Conservation (phyloP, 2,329 filamentous ascomycete species). For the Stenocarpella maydis region DNA sequence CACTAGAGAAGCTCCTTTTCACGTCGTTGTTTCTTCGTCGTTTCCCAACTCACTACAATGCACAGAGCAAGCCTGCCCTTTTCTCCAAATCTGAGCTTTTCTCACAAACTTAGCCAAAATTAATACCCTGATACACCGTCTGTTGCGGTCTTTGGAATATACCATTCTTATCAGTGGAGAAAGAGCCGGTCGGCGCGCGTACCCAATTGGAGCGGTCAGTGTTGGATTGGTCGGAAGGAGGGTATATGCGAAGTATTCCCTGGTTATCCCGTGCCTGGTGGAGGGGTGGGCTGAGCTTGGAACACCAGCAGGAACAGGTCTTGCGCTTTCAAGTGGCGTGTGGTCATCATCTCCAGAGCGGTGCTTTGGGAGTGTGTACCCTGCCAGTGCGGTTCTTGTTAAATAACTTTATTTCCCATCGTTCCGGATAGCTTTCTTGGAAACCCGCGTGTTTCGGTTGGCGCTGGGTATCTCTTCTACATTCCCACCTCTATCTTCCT, state of each 20-base stretch:
- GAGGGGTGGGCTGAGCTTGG: background rate
- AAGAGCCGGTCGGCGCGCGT: conserved; percentile 1
- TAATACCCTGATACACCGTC: conserved; percentile 18
- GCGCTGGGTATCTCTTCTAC: background rate
- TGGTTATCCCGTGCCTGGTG: background rate
- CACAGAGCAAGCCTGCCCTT: conserved; percentile 27
- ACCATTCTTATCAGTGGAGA: conserved; percentile 7
- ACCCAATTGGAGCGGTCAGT: background rate
- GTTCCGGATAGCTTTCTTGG: conserved; percentile 8
- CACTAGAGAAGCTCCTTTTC: conserved; percentile 41
- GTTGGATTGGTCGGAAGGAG: conserved; percentile 36
- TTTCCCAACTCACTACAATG: background rate
- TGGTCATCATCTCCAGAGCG: conserved; percentile 7
- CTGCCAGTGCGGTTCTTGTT: conserved; percentile 1
- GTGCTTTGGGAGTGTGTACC: conserved; percentile 7
- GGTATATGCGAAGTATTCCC: conserved; percentile 3
- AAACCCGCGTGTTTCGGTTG: background rate
- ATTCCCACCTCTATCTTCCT: background rate
- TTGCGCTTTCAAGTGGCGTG: background rate
- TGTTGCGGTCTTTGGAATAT: background rate
- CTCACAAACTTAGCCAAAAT: conserved; percentile 15
- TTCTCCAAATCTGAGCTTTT: conserved; percentile 26
- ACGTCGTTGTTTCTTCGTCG: background rate
- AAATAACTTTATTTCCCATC: background rate
- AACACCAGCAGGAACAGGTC: background rate